Evolutionary conservation across 305 asterid species (phyloP).

Genomic region (Galium porrigens): DNA sequence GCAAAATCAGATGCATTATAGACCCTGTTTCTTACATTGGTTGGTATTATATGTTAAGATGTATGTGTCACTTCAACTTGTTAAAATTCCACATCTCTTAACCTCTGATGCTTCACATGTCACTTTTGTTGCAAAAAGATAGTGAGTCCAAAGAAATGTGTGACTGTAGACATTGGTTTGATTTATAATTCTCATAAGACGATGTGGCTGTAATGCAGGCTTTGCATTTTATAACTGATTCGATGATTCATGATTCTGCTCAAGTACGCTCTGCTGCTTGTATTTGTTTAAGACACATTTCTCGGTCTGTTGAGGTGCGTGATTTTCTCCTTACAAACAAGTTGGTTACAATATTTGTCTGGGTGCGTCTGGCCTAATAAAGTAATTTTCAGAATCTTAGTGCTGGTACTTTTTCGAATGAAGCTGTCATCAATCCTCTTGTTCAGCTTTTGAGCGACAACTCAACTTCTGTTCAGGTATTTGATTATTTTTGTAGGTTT

Average conservation of each 20-base stretch:
- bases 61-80: neutral
- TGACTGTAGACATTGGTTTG: constrained; percentile 7
- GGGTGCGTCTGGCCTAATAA: constrained; percentile 24
- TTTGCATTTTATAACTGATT: constrained; percentile 35
- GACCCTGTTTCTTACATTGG: neutral
- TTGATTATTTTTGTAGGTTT: constrained; percentile 1
- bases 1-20: neutral
- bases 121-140: neutral
- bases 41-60: neutral
- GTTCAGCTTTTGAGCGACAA: constrained; percentile 60
- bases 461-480: constrained; percentile 58
- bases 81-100: neutral
- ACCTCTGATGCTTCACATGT: neutral
- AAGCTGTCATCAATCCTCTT: constrained; percentile 44
- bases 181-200: neutral
- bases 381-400: constrained; percentile 53
- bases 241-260: constrained; percentile 50
- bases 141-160: constrained; percentile 13
- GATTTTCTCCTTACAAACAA: neutral
- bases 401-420: constrained; percentile 72
- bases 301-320: constrained; percentile 86
- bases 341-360: constrained; percentile 8
- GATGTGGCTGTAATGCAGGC: constrained; percentile 38
- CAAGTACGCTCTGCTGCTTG: constrained; percentile 85
- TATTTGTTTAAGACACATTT: constrained; percentile 57